Evolutionary conservation across 768 basidiomycete genomes (phyloP), one percentile per base, ranked within the genome.

Genomic region (Tulasnella sp.): DNA sequence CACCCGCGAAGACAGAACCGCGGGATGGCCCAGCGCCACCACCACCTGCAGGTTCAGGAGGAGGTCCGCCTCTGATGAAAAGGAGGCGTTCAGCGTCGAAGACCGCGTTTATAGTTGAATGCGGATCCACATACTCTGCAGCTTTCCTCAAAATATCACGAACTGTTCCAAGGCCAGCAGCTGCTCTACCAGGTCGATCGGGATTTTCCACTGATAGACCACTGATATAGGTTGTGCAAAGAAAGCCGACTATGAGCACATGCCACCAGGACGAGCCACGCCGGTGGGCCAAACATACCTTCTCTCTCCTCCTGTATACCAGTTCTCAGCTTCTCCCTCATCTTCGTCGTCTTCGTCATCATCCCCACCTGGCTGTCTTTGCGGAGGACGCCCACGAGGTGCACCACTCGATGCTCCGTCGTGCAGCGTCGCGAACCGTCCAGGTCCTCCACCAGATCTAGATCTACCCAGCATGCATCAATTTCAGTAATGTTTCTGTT

Each of bases 261-360:
- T 10, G 32, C 43, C 9, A 34, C 15, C 49, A 45, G 8, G 15
- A 7, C 21, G 8, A 10, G 19, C 15, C 4, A 24, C 52, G 69
- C 30, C 38, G 1, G 29, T 26, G 32, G 21, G 13, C 26, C 15
- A 15, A 5, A 54, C 68, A 51, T 32, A 88, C 93, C 91, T 93
- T 68, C 89, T 76, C 70, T 95, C 95, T 0, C 95, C 95, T n/a
- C 95, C 95, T 2, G 95, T 85, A 71, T 90, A 98, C 78, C 85
- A 88, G 64, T 77, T 84, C 66, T 88, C 81, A 3, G 68, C 69
- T 49, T 72, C 67, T 50, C 61, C 56, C 38, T 60, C 27, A 43
- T 44, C 67, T 15, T 66, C 64, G 1, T 76, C 73, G 17, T 78
- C 77, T 3, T 73, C 73, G 44, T 77, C 76, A 7, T 70, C 73